These are phyloP conservation scores for Phoenix dactylifera DNA, from an alignment of 176 grass and related monocot species.

Conservation along the genomic window DNA sequence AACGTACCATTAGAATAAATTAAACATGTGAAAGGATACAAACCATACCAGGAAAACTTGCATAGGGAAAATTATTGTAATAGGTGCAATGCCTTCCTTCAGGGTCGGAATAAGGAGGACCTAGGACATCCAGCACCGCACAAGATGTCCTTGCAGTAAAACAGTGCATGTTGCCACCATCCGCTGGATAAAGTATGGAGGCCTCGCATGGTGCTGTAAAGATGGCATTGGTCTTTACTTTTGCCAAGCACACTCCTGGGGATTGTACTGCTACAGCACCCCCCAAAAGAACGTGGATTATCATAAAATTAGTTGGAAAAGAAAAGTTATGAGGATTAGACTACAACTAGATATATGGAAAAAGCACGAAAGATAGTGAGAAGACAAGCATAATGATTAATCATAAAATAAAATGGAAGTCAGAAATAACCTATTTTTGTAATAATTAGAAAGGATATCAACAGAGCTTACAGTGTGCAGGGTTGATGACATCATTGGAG, in stretches of 20 bases:
- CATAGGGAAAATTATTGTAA: slow-evolving; percentile 31
- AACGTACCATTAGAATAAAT: too few species aligned
- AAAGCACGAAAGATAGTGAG: too few species aligned
- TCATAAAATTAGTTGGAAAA: neutral
- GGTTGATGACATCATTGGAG: slow-evolving; percentile 11
- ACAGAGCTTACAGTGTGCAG: neutral
- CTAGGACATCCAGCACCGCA: slow-evolving; percentile 60
- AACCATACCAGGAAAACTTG: slow-evolving; percentile 32
- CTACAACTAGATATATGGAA: too few species aligned
- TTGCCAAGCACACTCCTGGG: slow-evolving; percentile 37
- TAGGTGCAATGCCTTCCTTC: slow-evolving; percentile 47
- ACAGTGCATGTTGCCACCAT: slow-evolving; percentile 63
- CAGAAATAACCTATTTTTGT: neutral
- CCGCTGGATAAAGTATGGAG: slow-evolving; percentile 38
- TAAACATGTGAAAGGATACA: too few species aligned
- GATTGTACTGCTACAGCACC: slow-evolving; percentile 9
- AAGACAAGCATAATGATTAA: too few species aligned
- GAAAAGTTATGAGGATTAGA: too few species aligned
- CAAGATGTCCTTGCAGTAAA: slow-evolving; percentile 48
- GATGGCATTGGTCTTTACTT: slow-evolving; percentile 39
- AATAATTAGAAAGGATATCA: too few species aligned
- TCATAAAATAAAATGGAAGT: neutral
- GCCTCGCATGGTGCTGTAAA: slow-evolving; percentile 55
- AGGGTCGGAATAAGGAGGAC: slow-evolving; percentile 45
- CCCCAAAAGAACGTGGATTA: neutral